A percentile compares a stretch with the other conserved stretches of the same genome.
Evolutionary conservation across 345 rosid genomes (phyloP).

Genomic region (Crucihimalaya himalaica): DNA sequence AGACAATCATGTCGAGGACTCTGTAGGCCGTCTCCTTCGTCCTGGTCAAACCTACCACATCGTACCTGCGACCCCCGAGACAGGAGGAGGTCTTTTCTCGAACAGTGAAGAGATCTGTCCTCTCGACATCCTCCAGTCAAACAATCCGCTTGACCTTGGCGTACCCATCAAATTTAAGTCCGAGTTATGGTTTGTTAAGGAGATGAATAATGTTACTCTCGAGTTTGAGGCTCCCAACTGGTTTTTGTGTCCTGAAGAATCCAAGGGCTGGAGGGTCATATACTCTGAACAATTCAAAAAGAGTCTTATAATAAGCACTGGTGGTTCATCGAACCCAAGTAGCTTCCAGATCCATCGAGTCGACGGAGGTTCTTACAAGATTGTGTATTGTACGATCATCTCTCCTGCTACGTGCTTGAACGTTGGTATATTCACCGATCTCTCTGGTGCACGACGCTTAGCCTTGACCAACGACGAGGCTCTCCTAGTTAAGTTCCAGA

Average conservation of each 20-base stretch:
- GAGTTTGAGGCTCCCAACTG: constrained; percentile 27
- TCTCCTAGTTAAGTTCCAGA: constrained; percentile 21
- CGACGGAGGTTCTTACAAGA: constrained; percentile 12
- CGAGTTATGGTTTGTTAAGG: constrained; percentile 21
- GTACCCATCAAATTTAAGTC: constrained; percentile 17
- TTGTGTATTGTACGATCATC: constrained; percentile 6
- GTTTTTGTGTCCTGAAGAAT: constrained; percentile 18
- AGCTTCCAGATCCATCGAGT: constrained; percentile 19
- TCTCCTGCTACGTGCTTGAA: neutral
- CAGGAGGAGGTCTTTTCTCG: constrained; percentile 13
- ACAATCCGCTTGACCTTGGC: constrained; percentile 21
- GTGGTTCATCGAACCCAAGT: constrained; percentile 20
- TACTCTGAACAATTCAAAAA: constrained; percentile 15
- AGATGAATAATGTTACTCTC: neutral
- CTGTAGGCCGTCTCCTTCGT: constrained; percentile 19
- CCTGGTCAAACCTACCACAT: constrained; percentile 25
- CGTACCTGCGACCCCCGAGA: constrained; percentile 2
- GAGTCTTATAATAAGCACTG: constrained; percentile 5
- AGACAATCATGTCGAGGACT: constrained; percentile 19
- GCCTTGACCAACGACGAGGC: constrained; percentile 9
- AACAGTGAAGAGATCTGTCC: constrained; percentile 28
- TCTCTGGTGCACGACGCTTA: constrained; percentile 25
- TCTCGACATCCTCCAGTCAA: constrained; percentile 18
- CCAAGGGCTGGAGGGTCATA: constrained; percentile 24
- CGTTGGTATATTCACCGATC: constrained; percentile 20